These are phyloP conservation scores for Hericium rajendrae DNA, from an alignment of 768 basidiomycete species.

Conservation along the genomic window DNA sequence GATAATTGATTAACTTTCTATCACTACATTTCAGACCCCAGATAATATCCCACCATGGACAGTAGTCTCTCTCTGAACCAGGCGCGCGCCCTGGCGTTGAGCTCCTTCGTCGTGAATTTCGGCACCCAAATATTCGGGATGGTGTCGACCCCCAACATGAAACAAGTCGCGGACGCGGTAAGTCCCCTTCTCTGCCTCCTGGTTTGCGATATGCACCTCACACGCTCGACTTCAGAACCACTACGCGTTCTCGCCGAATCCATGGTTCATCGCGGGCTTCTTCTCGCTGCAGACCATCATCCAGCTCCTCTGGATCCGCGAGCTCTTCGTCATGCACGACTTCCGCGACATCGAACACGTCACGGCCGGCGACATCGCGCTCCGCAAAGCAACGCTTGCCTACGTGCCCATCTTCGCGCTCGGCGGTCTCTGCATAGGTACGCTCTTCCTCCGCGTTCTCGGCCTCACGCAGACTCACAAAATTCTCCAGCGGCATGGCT, in stretches of 20 bases:
- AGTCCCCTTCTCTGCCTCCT: background rate
- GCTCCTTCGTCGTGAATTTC: constrained; percentile 22
- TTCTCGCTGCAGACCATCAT: constrained; percentile 22
- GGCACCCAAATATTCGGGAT: constrained; percentile 21
- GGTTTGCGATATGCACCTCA: background rate
- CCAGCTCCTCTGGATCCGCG: constrained; percentile 20
- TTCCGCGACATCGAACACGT: constrained; percentile 4
- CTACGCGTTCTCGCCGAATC: constrained; percentile 25
- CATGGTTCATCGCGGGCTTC: constrained; percentile 23
- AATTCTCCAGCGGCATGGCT: constrained; percentile 25
- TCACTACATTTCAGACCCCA: background rate
- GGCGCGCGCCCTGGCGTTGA: constrained; percentile 19
- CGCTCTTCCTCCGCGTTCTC: constrained; percentile 2
- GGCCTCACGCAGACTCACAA: too few relatives aligned
- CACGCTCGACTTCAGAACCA: constrained; percentile 18
- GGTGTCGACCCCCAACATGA: constrained; percentile 23
- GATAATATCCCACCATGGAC: constrained; percentile 14
- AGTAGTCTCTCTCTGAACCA: constrained; percentile 17
- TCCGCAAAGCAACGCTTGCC: constrained; percentile 14
- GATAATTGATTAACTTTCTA: too few relatives aligned
- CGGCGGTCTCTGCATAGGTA: constrained; percentile 26
- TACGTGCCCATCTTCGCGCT: constrained; percentile 24
- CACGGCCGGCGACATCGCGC: background rate
- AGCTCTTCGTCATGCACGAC: constrained; percentile 16
- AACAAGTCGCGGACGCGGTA: constrained; percentile 23